Evolutionary conservation across 208 protist species (phyloP).

Genomic region (Trichomonas tenax): DNA sequence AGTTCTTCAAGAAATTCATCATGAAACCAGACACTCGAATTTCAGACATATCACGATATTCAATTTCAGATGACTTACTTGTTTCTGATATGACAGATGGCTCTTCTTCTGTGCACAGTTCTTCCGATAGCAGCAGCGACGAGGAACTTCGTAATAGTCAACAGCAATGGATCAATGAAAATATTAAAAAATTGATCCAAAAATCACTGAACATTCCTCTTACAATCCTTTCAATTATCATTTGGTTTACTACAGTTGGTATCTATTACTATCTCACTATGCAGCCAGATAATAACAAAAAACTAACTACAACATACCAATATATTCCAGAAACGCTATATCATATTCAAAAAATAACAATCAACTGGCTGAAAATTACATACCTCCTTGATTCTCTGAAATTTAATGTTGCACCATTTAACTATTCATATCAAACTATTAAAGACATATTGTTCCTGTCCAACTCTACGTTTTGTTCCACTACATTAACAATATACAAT

Average conservation of each 20-base stretch:
- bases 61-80: neutral
- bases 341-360: neutral
- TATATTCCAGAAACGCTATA: neutral
- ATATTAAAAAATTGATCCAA: neutral
- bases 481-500: neutral
- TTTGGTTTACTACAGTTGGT: neutral
- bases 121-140: neutral
- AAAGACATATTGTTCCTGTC: neutral
- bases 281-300: neutral
- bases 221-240: neutral
- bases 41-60: neutral
- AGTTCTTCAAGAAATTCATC: neutral
- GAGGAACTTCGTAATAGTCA: neutral
- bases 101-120: neutral
- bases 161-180: neutral
- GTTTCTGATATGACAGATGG: neutral
- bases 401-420: neutral
- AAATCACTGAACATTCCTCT: neutral
- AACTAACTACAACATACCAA: neutral
- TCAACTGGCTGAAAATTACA: neutral
- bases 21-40: neutral
- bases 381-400: neutral
- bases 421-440: neutral
- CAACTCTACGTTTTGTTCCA: neutral
- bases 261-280: neutral